Percentiles rank a stretch among this genome's conserved stretches.
Evolutionary conservation across 345 rosid genomes (phyloP).

Genomic region (Aquilaria yunnanensis): DNA sequence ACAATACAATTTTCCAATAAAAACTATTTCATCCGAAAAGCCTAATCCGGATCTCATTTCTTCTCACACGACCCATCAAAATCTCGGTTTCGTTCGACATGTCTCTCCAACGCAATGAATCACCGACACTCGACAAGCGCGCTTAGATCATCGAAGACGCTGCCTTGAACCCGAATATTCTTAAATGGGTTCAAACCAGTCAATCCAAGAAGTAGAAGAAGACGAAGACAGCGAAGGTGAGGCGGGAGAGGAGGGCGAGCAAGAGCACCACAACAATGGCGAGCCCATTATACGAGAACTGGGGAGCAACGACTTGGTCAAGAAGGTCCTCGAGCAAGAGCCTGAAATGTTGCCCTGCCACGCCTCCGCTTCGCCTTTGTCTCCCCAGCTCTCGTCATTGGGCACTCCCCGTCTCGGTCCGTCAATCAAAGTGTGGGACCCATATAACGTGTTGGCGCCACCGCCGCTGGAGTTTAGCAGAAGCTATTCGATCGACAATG

Average conservation of each 20-base stretch:
- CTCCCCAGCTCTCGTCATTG: constrained; percentile 80
- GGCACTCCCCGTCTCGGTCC: constrained; percentile 93
- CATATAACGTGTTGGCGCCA: constrained; percentile 83
- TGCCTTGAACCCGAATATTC: neutral
- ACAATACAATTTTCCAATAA: too few relatives aligned
- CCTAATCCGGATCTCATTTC: constrained; percentile 7
- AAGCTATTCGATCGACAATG: constrained; percentile 33
- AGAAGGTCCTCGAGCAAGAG: constrained; percentile 81
- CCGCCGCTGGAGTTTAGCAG: constrained; percentile 45
- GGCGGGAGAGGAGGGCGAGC: constrained; percentile 29
- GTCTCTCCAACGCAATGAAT: neutral
- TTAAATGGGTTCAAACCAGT: constrained; percentile 67
- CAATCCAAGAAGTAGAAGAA: constrained; percentile 35
- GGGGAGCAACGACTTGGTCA: constrained; percentile 39
- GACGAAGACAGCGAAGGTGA: constrained; percentile 34
- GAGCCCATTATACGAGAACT: constrained; percentile 24
- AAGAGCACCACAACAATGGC: constrained; percentile 24
- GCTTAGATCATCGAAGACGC: constrained; percentile 8
- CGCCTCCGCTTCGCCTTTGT: constrained; percentile 88
- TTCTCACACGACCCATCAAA: neutral
- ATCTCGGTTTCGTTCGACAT: neutral
- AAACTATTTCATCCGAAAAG: too few relatives aligned
- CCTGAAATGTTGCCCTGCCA: constrained; percentile 90
- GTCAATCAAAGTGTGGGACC: constrained; percentile 93
- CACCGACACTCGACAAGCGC: neutral